Evolutionary conservation across 345 rosid genomes (phyloP).

Genomic region (Populus nigra): DNA sequence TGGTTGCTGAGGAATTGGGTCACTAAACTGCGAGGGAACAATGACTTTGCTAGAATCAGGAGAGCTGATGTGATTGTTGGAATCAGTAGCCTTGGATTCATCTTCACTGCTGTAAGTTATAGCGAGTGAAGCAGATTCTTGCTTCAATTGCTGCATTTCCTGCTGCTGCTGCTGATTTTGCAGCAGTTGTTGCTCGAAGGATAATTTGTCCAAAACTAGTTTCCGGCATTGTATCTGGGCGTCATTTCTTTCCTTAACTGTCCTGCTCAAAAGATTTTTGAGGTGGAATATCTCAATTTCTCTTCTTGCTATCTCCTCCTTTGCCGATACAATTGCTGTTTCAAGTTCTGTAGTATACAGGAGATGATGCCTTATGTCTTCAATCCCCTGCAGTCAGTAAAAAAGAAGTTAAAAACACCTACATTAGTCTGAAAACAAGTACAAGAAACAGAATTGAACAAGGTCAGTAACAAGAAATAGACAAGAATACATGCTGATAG

Average conservation of each 20-base stretch:
- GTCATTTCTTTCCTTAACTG: slow-evolving; percentile 46
- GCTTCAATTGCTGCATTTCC: slow-evolving; percentile 6
- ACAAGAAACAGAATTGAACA: background rate
- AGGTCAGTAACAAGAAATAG: background rate
- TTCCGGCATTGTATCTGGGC: slow-evolving; percentile 35
- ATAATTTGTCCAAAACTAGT: slow-evolving; percentile 35
- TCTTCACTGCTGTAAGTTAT: slow-evolving; percentile 34
- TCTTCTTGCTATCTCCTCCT: slow-evolving; percentile 45
- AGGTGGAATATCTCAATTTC: slow-evolving; percentile 43
- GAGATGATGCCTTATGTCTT: slow-evolving; percentile 41
- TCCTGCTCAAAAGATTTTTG: slow-evolving; percentile 36
- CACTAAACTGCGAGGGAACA: slow-evolving; percentile 4
- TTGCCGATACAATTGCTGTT: slow-evolving; percentile 41
- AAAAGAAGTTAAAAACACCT: background rate
- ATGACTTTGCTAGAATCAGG: slow-evolving; percentile 16
- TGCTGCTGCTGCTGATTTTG: slow-evolving; percentile 14
- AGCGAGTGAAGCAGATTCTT: slow-evolving; percentile 19
- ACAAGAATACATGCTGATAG: background rate
- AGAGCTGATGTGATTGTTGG: slow-evolving; percentile 12
- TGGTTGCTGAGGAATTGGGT: slow-evolving; percentile 10
- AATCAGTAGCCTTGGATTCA: slow-evolving; percentile 29
- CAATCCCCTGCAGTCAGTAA: slow-evolving; percentile 38
- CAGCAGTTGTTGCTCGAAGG: slow-evolving; percentile 27
- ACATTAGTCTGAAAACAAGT: background rate
- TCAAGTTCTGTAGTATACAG: slow-evolving; percentile 50